Evolutionary conservation across 352 stramenopile genomes (phyloP), one percentile per base, ranked within the genome.

Genomic region (Pythium diclinum): DNA sequence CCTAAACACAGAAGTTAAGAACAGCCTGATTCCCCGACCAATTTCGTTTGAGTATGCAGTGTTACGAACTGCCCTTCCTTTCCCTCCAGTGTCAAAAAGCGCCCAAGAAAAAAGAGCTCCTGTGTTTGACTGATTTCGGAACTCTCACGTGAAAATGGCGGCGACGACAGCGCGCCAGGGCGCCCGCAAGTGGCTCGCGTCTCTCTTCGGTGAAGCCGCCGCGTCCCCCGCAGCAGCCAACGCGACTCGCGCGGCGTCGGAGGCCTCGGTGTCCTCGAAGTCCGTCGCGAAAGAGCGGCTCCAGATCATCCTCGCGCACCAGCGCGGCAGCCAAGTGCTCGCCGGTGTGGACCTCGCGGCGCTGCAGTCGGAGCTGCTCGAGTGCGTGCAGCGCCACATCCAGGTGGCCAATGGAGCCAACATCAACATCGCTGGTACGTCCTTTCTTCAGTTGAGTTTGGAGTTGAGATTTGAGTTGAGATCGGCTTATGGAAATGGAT

Each of bases 261-360:
- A 79, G 5, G 70, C 62, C 14, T 55, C 38, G 0, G 52, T 67
- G 28, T 81, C 74, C 13, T 91, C 86, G 70, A 92, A 92, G 64
- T 91, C 86, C 0, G 81, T 95, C 49, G 87, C 83, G 30, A 95
- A 95, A 66, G 87, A 96, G 69, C 83, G 87, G 9, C 69, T 96
- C 63, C 87, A 96, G 76, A 96, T 96, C 69, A 96, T 96, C 54
- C 67, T 96, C 36, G 86, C 87, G 66, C 87, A 96, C 66, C 87
- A 96, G 66, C 83, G 87, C 36, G 87, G 87, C 63, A 89, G 75
- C 28, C 86, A 94, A 55, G 79, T 94, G 73, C 81, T 96, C 33
- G 82, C 86, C 6, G 87, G 86, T 51, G 86, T 96, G 49, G 81
- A 96, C 68, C 72, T 96, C 49, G 72, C 78, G 54, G 81, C 75